Evolutionary conservation across 345 rosid genomes (phyloP).

Genomic region (Anastatica hierochuntica): DNA sequence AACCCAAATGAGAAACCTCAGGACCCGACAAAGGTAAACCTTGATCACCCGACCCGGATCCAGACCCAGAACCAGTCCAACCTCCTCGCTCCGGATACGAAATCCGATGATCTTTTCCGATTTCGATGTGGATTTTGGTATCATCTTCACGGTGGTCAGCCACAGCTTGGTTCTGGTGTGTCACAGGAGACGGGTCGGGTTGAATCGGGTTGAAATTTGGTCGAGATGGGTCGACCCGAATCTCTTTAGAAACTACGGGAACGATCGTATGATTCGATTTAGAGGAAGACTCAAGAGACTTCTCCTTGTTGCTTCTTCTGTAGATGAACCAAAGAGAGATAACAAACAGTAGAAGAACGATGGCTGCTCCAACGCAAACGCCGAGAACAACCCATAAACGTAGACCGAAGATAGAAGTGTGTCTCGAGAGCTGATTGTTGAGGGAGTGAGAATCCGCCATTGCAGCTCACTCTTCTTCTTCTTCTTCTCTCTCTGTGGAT

Average conservation of each 20-base stretch:
- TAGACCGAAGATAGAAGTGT: conserved; percentile 55
- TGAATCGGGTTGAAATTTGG: no score
- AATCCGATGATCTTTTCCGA: conserved; percentile 81
- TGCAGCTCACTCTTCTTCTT: conserved; percentile 14
- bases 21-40: conserved; percentile 38
- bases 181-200: conserved; percentile 42
- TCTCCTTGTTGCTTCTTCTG: conserved; percentile 39
- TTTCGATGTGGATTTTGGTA: conserved; percentile 63
- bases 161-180: conserved; percentile 25
- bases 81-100: conserved; percentile 56
- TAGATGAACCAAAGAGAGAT: conserved; percentile 84
- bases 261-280: conserved; percentile 32
- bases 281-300: conserved; percentile 16
- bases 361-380: conserved; percentile 71
- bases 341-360: conserved; percentile 69
- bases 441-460: conserved; percentile 66
- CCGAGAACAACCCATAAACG: conserved; percentile 83
- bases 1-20: conserved; percentile 93
- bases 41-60: conserved; percentile 62
- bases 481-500: neutral
- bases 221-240: conserved; percentile 51
- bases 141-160: conserved; percentile 36
- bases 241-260: conserved; percentile 71
- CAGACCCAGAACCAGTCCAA: conserved; percentile 46
- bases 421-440: conserved; percentile 56